These are phyloP conservation scores for Magnolia officinalis DNA, from an alignment of 164 flowering plant genomes.

Conservation along the genomic window DNA sequence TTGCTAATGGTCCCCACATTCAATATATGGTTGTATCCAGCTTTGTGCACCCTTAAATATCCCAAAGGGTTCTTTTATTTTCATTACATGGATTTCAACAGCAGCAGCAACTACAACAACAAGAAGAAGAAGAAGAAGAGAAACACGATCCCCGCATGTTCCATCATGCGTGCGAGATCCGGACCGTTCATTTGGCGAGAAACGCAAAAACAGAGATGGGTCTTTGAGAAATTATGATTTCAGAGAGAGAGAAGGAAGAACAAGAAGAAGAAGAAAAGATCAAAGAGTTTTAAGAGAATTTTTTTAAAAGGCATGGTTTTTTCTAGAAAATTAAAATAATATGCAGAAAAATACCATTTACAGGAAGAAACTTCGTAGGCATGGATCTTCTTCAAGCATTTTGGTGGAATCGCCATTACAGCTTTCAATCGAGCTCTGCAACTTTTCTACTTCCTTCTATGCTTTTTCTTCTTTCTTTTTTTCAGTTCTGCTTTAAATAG, in stretches of 20 bases:
- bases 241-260: not conserved
- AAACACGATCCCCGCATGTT: not conserved
- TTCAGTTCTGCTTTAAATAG: not conserved
- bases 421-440: not conserved
- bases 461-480: not conserved
- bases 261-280: not conserved
- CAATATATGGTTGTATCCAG: no score
- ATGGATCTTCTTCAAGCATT: not conserved
- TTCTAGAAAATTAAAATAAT: no score
- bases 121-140: not conserved
- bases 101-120: not conserved
- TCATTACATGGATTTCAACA: not conserved
- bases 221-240: slow-evolving; percentile 5
- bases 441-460: not conserved
- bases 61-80: no score
- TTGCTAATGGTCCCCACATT: no score
- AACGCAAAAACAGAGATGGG: not conserved
- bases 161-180: not conserved
- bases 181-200: not conserved
- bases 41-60: no score
- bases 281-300: not conserved
- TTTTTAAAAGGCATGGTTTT: no score
- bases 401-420: not conserved
- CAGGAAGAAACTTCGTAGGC: not conserved
- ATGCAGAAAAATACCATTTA: not conserved